Evolutionary conservation across 2,329 filamentous ascomycete genomes (phyloP).

Genomic region (Nemania sp.): DNA sequence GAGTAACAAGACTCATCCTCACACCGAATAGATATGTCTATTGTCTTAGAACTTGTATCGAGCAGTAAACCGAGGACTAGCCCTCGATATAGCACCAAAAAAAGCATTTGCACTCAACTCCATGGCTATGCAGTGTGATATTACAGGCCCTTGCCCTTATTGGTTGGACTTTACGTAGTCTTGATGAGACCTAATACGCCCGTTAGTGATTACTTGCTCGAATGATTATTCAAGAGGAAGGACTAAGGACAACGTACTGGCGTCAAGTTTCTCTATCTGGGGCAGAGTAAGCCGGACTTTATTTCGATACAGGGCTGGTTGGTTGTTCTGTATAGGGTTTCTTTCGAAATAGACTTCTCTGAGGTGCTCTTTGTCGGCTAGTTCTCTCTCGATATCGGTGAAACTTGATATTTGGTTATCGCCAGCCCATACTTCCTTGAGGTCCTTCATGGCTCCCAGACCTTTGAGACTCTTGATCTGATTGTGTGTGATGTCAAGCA

Average conservation of each 20-base stretch:
- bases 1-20: not conserved
- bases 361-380: constrained; percentile 82
- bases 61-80: not conserved
- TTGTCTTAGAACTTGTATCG: not conserved
- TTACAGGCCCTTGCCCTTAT: constrained; percentile 15
- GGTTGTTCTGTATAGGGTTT: constrained; percentile 84
- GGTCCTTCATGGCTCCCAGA: constrained; percentile 72
- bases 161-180: constrained; percentile 34
- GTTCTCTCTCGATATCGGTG: constrained; percentile 80
- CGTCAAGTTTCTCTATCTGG: constrained; percentile 93
- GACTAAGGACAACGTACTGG: constrained; percentile 74
- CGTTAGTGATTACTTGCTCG: constrained; percentile 9
- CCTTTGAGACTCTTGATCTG: constrained; percentile 80
- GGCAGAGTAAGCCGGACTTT: constrained; percentile 91
- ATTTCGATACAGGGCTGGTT: constrained; percentile 90
- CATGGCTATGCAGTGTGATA: constrained; percentile 48
- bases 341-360: constrained; percentile 97
- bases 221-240: not conserved
- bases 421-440: constrained; percentile 95
- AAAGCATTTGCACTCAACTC: constrained; percentile 44
- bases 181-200: constrained; percentile 44
- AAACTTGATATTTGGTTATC: constrained; percentile 87
- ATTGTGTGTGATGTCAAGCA: constrained; percentile 93
- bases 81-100: constrained; percentile 8
- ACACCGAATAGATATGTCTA: not conserved